These are phyloP conservation scores for Oryza australiensis DNA, from an alignment of 176 grass and related monocot species.

Conservation along the genomic window DNA sequence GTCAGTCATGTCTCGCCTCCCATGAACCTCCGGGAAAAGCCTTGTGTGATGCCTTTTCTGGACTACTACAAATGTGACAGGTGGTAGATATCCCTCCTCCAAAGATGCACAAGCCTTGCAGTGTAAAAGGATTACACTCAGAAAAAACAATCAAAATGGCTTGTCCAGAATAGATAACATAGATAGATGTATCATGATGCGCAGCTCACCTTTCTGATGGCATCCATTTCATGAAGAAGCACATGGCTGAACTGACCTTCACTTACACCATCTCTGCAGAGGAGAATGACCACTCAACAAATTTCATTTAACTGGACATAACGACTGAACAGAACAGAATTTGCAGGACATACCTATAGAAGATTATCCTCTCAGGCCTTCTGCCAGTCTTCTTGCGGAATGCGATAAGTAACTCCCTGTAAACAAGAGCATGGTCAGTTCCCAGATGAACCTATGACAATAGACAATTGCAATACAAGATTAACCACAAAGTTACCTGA, in stretches of 20 bases:
- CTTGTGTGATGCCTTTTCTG: conserved; percentile 89
- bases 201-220: conserved; percentile 63
- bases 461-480: background rate
- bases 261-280: conserved; percentile 36
- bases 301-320: background rate
- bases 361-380: conserved; percentile 60
- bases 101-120: conserved; percentile 76
- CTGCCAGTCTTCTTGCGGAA: conserved; percentile 38
- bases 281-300: background rate
- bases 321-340: background rate
- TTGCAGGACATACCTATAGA: conserved; percentile 52
- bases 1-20: conserved; percentile 53
- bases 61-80: conserved; percentile 79
- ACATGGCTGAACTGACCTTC: conserved; percentile 39
- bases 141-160: background rate
- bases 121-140: background rate
- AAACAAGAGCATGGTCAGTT: conserved; percentile 24
- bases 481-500: conserved; percentile 39
- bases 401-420: conserved; percentile 52
- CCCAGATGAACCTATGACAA: background rate
- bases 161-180: background rate
- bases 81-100: conserved; percentile 60
- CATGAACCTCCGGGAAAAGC: conserved; percentile 70
- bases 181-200: background rate
- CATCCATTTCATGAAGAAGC: conserved; percentile 66